Conservation (phyloP, 192 early-diverging fungal species). For the Entomortierella chlamydospora region DNA sequence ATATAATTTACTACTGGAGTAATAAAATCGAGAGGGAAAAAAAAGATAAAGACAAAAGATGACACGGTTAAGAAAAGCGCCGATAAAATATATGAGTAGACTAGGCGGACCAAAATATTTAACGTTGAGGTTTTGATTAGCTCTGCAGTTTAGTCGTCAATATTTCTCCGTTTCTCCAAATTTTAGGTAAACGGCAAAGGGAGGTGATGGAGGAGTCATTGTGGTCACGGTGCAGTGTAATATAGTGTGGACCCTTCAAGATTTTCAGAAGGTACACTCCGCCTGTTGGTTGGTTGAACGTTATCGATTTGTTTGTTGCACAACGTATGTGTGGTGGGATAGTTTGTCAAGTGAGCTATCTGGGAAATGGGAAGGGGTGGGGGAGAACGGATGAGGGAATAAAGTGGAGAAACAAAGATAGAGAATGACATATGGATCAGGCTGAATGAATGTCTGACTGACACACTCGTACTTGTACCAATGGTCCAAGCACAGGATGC, state of each 20-base stretch:
- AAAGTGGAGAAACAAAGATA: too few species aligned
- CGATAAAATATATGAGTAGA: too few species aligned
- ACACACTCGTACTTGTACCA: too few species aligned
- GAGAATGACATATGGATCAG: too few species aligned
- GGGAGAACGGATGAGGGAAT: too few species aligned
- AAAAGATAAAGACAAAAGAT: not conserved
- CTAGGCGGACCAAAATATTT: too few species aligned
- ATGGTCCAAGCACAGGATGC: too few species aligned
- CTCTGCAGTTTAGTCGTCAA: too few species aligned
- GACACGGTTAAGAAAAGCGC: not conserved
- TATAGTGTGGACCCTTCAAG: not conserved
- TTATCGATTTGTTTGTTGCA: conserved; percentile 18
- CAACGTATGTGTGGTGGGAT: not conserved
- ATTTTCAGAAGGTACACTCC: not conserved
- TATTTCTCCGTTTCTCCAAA: not conserved
- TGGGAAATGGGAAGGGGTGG: not conserved
- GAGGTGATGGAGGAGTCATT: not conserved
- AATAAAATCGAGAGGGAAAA: not conserved
- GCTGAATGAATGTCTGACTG: too few species aligned
- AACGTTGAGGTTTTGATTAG: too few species aligned
- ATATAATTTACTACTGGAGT: not conserved
- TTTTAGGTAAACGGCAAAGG: not conserved
- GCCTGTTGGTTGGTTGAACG: conserved; percentile 5
- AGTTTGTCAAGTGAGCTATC: not conserved
- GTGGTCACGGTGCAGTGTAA: not conserved